These are phyloP conservation scores for Phlebiopsis flavidoalba DNA, from an alignment of 768 basidiomycete genomes.

Conservation along the genomic window DNA sequence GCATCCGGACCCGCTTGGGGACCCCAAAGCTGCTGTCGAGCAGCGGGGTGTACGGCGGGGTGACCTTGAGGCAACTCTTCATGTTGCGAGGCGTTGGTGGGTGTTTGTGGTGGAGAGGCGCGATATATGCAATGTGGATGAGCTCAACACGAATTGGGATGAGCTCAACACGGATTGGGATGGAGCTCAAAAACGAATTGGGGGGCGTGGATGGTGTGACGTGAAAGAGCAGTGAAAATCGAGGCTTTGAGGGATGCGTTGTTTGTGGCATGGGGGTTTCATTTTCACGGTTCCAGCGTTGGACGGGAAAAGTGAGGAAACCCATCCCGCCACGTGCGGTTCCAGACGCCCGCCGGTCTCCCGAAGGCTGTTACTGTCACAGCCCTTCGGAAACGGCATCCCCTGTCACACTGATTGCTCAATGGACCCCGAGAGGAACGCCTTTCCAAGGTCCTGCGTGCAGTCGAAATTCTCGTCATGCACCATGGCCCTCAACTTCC, in stretches of 20 bases:
- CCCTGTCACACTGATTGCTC: background rate
- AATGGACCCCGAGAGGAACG: too few relatives aligned
- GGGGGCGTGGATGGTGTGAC: background rate
- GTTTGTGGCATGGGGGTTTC: constrained; percentile 6
- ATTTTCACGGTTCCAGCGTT: constrained; percentile 3
- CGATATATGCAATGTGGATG: background rate
- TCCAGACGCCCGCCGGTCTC: background rate
- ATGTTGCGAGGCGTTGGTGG: background rate
- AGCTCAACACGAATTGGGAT: background rate
- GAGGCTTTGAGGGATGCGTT: background rate
- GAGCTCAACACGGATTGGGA: background rate
- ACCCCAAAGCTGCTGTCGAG: background rate
- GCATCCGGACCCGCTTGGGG: constrained; percentile 3
- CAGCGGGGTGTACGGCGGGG: constrained; percentile 10
- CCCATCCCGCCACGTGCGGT: constrained; percentile 4
- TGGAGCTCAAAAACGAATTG: too few relatives aligned
- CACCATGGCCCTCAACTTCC: too few relatives aligned
- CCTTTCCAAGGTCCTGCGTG: too few relatives aligned
- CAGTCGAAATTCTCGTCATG: too few relatives aligned
- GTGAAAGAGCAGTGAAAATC: background rate
- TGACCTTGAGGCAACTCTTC: constrained; percentile 16
- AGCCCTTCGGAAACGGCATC: background rate
- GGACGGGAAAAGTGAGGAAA: constrained; percentile 10
- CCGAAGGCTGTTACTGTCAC: background rate
- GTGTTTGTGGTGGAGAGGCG: background rate